A percentile compares a stretch with the other conserved stretches of the same genome.
Conservation (phyloP, 768 basidiomycete species). For the Phlegmacium glaucopus region DNA sequence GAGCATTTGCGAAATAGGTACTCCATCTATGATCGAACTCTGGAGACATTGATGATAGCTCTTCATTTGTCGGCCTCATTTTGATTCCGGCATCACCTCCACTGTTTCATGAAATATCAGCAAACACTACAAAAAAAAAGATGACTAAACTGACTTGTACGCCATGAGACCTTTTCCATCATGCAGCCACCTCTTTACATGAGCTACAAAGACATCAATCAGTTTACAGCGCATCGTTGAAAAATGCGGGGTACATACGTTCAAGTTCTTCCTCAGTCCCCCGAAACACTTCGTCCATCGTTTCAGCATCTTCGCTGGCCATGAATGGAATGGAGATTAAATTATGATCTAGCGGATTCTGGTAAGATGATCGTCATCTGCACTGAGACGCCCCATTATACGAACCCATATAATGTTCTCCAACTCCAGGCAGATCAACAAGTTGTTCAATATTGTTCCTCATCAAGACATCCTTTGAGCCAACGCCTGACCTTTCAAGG, state of each 20-base stretch:
- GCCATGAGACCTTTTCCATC: conserved; percentile 48
- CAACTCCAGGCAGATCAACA: conserved; percentile 73
- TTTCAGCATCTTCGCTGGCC: conserved; percentile 43
- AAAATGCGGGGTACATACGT: conserved; percentile 28
- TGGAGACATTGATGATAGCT: conserved; percentile 46
- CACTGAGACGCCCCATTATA: background rate
- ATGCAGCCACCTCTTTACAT: conserved; percentile 28
- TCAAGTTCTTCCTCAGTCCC: conserved; percentile 35
- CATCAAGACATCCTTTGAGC: conserved; percentile 44
- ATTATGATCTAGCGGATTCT: too few relatives aligned
- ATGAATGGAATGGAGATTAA: conserved; percentile 35
- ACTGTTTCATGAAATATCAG: conserved; percentile 23
- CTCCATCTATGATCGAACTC: conserved; percentile 50
- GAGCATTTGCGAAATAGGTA: conserved; percentile 43
- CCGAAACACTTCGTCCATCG: conserved; percentile 47
- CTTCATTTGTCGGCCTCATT: conserved; percentile 46
- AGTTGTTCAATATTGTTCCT: conserved; percentile 43
- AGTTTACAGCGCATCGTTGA: background rate
- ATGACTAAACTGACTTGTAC: conserved; percentile 40
- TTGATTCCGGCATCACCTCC: conserved; percentile 55
- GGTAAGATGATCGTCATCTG: background rate
- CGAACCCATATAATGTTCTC: conserved; percentile 60
- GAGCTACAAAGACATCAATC: conserved; percentile 6
- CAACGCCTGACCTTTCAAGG: conserved; percentile 60
- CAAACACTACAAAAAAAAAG: background rate